phyloP scores from a whole-genome alignment of 768 basidiomycete species.

The Kwoniella mangroviensis region DNA sequence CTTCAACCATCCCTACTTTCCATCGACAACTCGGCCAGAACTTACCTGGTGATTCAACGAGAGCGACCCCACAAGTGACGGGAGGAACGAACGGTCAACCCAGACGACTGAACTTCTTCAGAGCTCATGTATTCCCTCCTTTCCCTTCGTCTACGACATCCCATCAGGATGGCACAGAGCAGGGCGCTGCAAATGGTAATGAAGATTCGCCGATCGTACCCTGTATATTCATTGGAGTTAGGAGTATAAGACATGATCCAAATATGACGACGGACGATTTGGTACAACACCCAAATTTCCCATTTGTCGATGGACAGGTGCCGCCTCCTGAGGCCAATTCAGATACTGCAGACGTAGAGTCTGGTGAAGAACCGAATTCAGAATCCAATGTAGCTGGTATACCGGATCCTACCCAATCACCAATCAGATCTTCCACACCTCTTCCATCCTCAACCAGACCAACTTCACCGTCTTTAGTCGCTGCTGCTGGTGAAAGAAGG shows the following conservation, averaged over 20 bases:
- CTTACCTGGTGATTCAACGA: slow-evolving; percentile 6
- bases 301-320: slow-evolving; percentile 34
- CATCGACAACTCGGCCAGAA: slow-evolving; percentile 38
- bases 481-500: slow-evolving; percentile 10
- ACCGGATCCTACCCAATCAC: slow-evolving; percentile 6
- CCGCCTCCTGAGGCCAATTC: slow-evolving; percentile 1
- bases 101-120: slow-evolving; percentile 48
- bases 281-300: slow-evolving; percentile 38
- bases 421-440: slow-evolving; percentile 2
- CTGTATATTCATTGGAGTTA: slow-evolving; percentile 46
- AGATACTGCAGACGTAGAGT: background rate
- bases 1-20: slow-evolving; percentile 25
- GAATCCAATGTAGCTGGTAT: slow-evolving; percentile 4
- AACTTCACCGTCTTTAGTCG: too few relatives aligned
- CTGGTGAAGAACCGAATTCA: background rate
- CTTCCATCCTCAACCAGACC: slow-evolving; percentile 8
- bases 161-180: too few relatives aligned
- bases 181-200: background rate
- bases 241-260: slow-evolving; percentile 38
- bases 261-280: slow-evolving; percentile 36
- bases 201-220: slow-evolving; percentile 35
- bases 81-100: slow-evolving; percentile 36
- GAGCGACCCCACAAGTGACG: slow-evolving; percentile 20
- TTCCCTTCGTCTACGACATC: background rate
- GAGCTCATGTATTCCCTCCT: slow-evolving; percentile 48